Conservation (phyloP, 2,329 filamentous ascomycete species). For the Decorospora gaudefroyi region DNA sequence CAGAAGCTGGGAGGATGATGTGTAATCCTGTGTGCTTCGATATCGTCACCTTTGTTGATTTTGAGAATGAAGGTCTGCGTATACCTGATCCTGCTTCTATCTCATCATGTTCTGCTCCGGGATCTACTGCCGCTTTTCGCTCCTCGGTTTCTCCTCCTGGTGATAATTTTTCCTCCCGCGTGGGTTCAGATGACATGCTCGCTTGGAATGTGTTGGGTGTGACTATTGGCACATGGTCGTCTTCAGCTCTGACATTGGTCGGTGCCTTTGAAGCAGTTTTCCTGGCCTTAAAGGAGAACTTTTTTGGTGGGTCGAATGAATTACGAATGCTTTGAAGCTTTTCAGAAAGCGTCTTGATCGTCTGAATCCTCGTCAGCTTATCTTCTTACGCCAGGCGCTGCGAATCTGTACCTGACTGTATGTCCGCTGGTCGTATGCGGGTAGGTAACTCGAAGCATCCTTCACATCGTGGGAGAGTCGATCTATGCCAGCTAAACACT, state of each 20-base stretch:
- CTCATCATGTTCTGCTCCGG: conserved; percentile 7
- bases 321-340: conserved; percentile 73
- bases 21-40: conserved; percentile 69
- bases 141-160: conserved; percentile 43
- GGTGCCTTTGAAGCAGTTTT: too few relatives aligned
- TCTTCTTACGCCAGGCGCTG: conserved; percentile 57
- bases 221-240: neutral
- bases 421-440: conserved; percentile 85
- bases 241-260: too few relatives aligned
- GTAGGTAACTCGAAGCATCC: conserved; percentile 79
- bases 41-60: conserved; percentile 64
- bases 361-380: conserved; percentile 57
- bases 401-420: conserved; percentile 75
- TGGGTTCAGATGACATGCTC: conserved; percentile 47
- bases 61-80: conserved; percentile 61
- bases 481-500: conserved; percentile 77
- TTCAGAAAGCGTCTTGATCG: conserved; percentile 79
- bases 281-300: conserved; percentile 76
- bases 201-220: conserved; percentile 46
- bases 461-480: conserved; percentile 81
- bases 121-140: conserved; percentile 10
- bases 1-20: conserved; percentile 75
- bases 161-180: conserved; percentile 42
- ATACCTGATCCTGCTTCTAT: conserved; percentile 21
- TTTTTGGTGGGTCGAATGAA: conserved; percentile 69